Percentiles rank a stretch among this genome's conserved stretches.
phyloP scores from a whole-genome alignment of 2,329 filamentous ascomycete genomes.

The Gliomastix tumulicola region DNA sequence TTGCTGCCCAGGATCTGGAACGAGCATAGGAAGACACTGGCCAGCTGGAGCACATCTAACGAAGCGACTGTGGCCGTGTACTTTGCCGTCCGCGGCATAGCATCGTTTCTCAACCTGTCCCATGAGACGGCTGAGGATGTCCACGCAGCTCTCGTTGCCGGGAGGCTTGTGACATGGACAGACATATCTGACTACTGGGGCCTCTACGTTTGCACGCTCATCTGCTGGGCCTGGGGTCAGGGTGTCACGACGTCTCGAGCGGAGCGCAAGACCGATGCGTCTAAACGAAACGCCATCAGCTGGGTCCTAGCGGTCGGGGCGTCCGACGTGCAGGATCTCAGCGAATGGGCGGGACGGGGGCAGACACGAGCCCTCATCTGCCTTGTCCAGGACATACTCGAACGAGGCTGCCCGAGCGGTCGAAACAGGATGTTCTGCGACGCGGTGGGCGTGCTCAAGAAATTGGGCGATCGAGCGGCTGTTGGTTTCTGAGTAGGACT shows the following conservation, averaged over 20 bases:
- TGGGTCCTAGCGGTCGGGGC: no score
- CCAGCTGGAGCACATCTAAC: constrained; percentile 35
- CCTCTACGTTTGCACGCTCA: constrained; percentile 48
- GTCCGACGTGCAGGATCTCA: no score
- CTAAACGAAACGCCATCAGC: no score
- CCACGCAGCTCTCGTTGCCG: neutral
- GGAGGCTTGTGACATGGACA: constrained; percentile 11
- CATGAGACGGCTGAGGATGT: neutral
- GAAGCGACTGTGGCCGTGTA: constrained; percentile 36
- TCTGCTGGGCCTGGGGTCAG: constrained; percentile 52
- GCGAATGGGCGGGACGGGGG: no score
- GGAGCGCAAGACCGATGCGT: no score
- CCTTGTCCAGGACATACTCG: constrained; percentile 37
- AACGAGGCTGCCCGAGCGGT: constrained; percentile 39
- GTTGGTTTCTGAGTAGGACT: no score
- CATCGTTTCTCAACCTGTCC: constrained; percentile 30
- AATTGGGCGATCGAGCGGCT: constrained; percentile 41
- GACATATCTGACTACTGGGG: constrained; percentile 47
- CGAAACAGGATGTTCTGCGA: constrained; percentile 45
- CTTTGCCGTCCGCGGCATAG: constrained; percentile 45
- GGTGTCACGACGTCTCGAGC: no score
- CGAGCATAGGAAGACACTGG: constrained; percentile 38
- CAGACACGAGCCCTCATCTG: constrained; percentile 42
- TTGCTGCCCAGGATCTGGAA: constrained; percentile 32
- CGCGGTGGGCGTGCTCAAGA: constrained; percentile 43